Evolutionary conservation across 257 asterid genomes (phyloP).

Genomic region (Lantana camara): DNA sequence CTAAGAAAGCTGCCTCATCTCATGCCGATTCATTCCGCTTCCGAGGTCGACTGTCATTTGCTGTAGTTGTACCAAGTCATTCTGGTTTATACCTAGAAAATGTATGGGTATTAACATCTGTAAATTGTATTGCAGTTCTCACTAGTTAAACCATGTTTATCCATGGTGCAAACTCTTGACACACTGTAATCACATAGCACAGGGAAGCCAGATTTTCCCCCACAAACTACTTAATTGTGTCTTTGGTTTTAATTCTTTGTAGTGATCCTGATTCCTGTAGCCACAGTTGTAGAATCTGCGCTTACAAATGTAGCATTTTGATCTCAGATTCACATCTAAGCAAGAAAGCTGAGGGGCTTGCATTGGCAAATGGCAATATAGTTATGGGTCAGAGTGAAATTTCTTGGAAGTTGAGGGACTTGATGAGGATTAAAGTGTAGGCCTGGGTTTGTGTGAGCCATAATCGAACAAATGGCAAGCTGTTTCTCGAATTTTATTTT

Average conservation of each 20-base stretch:
- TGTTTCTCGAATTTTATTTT: too few species aligned
- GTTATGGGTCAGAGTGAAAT: conserved; percentile 31
- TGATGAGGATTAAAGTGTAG: conserved; percentile 26
- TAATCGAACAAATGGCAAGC: neutral
- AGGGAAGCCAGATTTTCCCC: neutral
- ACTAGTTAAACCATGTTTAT: neutral
- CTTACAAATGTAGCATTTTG: too few species aligned
- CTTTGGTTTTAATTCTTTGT: too few species aligned
- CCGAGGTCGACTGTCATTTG: neutral
- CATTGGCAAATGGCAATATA: neutral
- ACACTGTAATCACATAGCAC: neutral
- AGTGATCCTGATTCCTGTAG: too few species aligned
- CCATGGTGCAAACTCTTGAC: neutral
- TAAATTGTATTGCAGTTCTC: conserved; percentile 1
- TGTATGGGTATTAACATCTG: neutral
- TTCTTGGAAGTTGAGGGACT: conserved; percentile 25
- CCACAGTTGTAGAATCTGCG: too few species aligned
- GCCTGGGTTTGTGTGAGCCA: neutral
- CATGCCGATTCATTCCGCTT: neutral
- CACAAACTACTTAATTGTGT: too few species aligned
- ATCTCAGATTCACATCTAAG: too few species aligned
- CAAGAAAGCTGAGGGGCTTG: too few species aligned
- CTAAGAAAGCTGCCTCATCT: neutral
- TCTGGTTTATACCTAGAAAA: neutral
- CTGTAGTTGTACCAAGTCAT: neutral